Percentiles rank a stretch among this genome's conserved stretches.
Conservation (phyloP, 495 filamentous ascomycete genomes). For the Neurospora sp. region DNA sequence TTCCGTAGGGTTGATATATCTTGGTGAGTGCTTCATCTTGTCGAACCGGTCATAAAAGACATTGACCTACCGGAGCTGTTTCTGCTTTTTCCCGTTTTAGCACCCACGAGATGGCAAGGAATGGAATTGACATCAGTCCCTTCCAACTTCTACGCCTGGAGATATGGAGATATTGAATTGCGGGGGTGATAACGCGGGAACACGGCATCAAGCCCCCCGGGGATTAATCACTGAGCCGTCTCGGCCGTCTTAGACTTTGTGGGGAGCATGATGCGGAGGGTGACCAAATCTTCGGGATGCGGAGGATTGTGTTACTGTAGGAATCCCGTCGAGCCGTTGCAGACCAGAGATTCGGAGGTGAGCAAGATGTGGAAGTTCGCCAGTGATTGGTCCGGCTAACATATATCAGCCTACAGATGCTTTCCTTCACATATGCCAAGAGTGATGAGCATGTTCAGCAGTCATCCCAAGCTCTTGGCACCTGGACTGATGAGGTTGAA, state of each 20-base stretch:
- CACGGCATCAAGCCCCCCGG: conserved; percentile 10
- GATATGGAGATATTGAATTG: conserved; percentile 1
- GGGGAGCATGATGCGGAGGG: neutral
- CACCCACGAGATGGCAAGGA: neutral
- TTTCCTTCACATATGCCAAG: neutral
- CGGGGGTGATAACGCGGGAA: conserved; percentile 8
- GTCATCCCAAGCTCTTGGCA: neutral
- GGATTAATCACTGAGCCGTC: conserved; percentile 6
- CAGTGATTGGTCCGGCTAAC: neutral
- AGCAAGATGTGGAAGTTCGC: neutral
- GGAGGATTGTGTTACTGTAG: neutral
- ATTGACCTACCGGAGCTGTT: neutral
- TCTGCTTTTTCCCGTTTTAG: neutral
- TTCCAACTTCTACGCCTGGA: neutral
- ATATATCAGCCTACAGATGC: neutral
- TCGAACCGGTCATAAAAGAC: neutral
- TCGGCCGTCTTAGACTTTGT: conserved; percentile 2
- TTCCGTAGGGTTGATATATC: conserved; percentile 2
- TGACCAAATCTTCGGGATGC: neutral
- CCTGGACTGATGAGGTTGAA: neutral
- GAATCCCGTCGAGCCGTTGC: neutral
- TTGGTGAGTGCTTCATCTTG: neutral
- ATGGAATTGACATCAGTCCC: neutral
- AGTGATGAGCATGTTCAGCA: neutral
- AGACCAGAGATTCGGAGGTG: neutral